phyloP scores from a whole-genome alignment of 495 filamentous ascomycete genomes.

The Melanomma pulvis-pyrius region DNA sequence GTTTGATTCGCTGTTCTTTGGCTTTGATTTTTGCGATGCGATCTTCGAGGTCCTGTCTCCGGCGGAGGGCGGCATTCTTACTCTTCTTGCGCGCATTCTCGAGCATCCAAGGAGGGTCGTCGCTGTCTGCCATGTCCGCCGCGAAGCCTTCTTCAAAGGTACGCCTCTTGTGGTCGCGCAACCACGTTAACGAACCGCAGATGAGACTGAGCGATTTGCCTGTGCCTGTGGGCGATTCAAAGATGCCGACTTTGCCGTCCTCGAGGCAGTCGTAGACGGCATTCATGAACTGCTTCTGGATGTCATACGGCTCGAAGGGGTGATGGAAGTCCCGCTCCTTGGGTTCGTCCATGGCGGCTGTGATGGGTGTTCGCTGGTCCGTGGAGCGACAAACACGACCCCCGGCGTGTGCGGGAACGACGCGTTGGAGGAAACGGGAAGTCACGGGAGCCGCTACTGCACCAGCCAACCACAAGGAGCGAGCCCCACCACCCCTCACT shows the following conservation, averaged over 20 bases:
- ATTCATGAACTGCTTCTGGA: conserved; percentile 89
- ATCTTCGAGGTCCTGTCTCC: conserved; percentile 70
- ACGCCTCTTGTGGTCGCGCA: conserved; percentile 78
- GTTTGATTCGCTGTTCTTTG: conserved; percentile 67
- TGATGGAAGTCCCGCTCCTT: conserved; percentile 74
- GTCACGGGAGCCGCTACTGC: background rate
- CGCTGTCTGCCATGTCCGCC: conserved; percentile 54
- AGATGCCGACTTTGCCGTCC: conserved; percentile 78
- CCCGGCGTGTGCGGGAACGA: no score
- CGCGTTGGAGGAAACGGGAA: background rate
- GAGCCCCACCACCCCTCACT: background rate
- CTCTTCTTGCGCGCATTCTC: conserved; percentile 72
- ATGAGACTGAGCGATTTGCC: conserved; percentile 98
- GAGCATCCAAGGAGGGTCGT: conserved; percentile 88
- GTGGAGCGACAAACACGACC: background rate
- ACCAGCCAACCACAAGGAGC: background rate
- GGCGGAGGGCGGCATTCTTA: conserved; percentile 63
- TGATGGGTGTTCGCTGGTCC: background rate
- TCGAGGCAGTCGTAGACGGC: conserved; percentile 82
- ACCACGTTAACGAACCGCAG: conserved; percentile 90
- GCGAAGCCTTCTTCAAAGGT: conserved; percentile 59
- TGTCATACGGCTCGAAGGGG: conserved; percentile 86
- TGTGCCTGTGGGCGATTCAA: conserved; percentile 90
- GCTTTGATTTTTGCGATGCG: conserved; percentile 67
- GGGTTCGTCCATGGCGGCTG: conserved; percentile 9